Conservation (phyloP, 2,329 filamentous ascomycete genomes). For the Chaetomiaceae sp. region DNA sequence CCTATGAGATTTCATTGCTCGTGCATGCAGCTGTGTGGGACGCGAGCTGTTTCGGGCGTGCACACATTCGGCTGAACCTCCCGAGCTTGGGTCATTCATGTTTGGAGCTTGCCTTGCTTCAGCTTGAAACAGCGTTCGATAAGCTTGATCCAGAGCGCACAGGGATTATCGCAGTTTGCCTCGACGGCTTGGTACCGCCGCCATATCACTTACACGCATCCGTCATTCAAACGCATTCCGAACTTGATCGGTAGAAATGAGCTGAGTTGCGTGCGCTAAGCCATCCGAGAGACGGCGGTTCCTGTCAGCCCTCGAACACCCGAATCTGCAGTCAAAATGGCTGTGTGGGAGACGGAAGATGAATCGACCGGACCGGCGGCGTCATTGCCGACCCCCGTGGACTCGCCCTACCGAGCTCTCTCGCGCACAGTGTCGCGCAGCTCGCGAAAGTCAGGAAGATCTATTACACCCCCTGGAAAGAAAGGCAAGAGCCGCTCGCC, state of each 20-base stretch:
- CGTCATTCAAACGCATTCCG: not conserved
- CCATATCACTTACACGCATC: conserved; percentile 9
- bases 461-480: conserved; percentile 56
- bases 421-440: conserved; percentile 67
- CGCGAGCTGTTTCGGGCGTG: conserved; percentile 5
- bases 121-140: conserved; percentile 9
- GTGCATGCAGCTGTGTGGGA: conserved; percentile 6
- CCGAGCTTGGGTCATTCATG: conserved; percentile 6
- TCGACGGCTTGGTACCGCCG: not conserved
- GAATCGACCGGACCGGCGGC: conserved; percentile 51
- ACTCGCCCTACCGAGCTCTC: conserved; percentile 66
- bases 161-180: conserved; percentile 13
- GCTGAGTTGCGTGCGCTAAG: conserved; percentile 1
- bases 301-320: not conserved
- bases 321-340: conserved; percentile 36
- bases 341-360: conserved; percentile 57
- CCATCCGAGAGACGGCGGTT: conserved; percentile 8
- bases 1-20: not conserved
- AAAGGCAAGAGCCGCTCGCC: conserved; percentile 55
- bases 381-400: conserved; percentile 62
- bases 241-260: conserved; percentile 14
- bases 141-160: conserved; percentile 7
- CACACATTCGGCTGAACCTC: conserved; percentile 8
- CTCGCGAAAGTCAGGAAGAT: conserved; percentile 57
- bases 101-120: conserved; percentile 1